Base-by-base conservation (phyloP, 148 eudicot genomes). In the Cornus florida region DNA sequence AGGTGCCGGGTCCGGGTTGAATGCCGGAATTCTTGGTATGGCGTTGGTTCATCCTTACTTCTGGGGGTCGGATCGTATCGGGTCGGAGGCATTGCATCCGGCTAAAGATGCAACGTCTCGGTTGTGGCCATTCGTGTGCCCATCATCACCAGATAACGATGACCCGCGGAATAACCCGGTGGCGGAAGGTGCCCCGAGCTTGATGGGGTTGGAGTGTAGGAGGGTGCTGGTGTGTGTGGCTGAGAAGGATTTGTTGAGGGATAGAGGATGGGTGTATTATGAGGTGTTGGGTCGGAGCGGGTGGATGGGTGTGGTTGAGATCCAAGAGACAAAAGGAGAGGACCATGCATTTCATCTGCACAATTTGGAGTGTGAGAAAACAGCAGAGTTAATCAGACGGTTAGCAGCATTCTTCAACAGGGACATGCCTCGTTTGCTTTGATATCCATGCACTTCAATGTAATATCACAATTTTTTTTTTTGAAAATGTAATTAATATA, bases 31-130 rank as follows among this genome's bases (percentile, higher is more conserved):
- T 16, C 60, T 20, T 28, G 90, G 90, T 9, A 38, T 83, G 35
- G 67, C 65, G 0, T 69, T 85, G 73, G 41, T 80, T 14, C 83
- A 81, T 60, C 86, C 90, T 2, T 85, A 74, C 60, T 87, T 87
- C 59, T 72, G 82, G 66, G 81, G 84, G 4, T 69, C 74, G 48
- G 81, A 81, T 19, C 75, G 71, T 11, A 50, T 82, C 35, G 83
- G 79, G 76, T 72, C 81, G 3, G 89, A 86, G 39, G 57, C 62
- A 2, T 6, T 20, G 50, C 50, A 77, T 39, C 75, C 78, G 59
- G 69, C 31, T 6, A 22, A 35, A 43, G 64, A 56, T 4, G 4
- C 24, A 9, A 48, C 79, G 57, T 71, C 69, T 53, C 24, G 71
- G 35, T 38, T 81, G 8, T 86, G 86, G 84, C 31, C 35, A 7